phyloP scores from a whole-genome alignment of 2,329 filamentous ascomycete species.

The Aspergillus udagawae region DNA sequence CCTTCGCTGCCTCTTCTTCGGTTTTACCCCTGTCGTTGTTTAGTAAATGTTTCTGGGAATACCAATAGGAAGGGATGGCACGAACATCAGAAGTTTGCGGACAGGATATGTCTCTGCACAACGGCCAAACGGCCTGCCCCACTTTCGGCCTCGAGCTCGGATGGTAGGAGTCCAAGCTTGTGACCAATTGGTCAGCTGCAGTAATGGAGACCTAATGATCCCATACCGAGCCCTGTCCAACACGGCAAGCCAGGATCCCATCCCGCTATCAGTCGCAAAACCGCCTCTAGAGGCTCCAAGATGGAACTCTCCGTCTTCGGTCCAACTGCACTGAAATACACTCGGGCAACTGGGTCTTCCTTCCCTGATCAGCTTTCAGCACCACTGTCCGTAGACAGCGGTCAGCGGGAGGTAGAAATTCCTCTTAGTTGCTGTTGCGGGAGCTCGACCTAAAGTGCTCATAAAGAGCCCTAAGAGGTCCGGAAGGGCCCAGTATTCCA shows the following conservation, averaged over 20 bases:
- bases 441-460: slow-evolving; percentile 6
- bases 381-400: slow-evolving; percentile 7
- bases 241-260: not conserved
- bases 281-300: too few relatives aligned
- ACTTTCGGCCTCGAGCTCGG: not conserved
- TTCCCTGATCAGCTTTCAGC: too few relatives aligned
- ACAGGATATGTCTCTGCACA: slow-evolving; percentile 7
- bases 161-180: slow-evolving; percentile 3
- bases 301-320: too few relatives aligned
- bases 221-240: not conserved
- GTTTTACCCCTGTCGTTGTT: too few relatives aligned
- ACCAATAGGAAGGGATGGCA: too few relatives aligned
- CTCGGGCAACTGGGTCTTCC: too few relatives aligned
- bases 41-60: too few relatives aligned
- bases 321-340: too few relatives aligned
- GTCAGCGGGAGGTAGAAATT: slow-evolving; percentile 11
- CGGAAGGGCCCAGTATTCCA: slow-evolving; percentile 6
- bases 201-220: not conserved
- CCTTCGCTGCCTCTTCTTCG: not conserved
- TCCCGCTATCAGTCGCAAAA: too few relatives aligned
- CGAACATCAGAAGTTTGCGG: not conserved
- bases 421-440: slow-evolving; percentile 6
- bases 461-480: slow-evolving; percentile 11
- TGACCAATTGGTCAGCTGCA: slow-evolving; percentile 2
- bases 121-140: slow-evolving; percentile 1